A percentile compares a stretch with the other conserved stretches of the same genome.
Evolutionary conservation across 306 rosid genomes (phyloP).

Genomic region (Amphicarpaea edgeworthii): DNA sequence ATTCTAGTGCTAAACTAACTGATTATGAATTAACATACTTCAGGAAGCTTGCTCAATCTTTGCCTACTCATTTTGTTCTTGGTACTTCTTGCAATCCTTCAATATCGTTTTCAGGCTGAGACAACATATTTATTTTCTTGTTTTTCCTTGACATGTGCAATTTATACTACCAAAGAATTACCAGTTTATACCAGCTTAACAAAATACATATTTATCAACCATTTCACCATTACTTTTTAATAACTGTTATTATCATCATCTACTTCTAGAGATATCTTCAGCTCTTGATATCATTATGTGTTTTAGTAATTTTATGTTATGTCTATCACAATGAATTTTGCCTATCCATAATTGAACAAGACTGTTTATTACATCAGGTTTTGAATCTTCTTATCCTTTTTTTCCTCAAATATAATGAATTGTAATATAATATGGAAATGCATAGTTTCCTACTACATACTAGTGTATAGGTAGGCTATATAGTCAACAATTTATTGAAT

Average conservation of each 20-base stretch:
- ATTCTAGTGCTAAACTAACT: slow-evolving; percentile 57
- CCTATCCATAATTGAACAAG: neutral
- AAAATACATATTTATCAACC: neutral
- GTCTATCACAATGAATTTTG: neutral
- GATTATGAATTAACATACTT: slow-evolving; percentile 70
- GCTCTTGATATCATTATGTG: neutral
- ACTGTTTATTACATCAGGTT: neutral
- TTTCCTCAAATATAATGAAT: neutral
- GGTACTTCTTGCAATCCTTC: slow-evolving; percentile 59
- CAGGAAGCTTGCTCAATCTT: slow-evolving; percentile 72
- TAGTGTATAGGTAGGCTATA: slow-evolving; percentile 15
- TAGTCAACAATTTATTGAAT: neutral
- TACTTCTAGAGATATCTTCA: neutral
- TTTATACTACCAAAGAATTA: slow-evolving; percentile 18
- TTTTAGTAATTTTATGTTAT: neutral
- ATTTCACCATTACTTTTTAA: neutral
- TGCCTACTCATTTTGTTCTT: slow-evolving; percentile 93
- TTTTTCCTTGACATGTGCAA: slow-evolving; percentile 26
- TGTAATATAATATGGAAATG: slow-evolving; percentile 9
- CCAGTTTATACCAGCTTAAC: neutral
- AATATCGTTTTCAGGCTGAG: slow-evolving; percentile 27
- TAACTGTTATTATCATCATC: neutral
- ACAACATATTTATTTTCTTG: slow-evolving; percentile 24
- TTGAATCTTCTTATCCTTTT: neutral
- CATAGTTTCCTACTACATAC: neutral